phyloP scores from a whole-genome alignment of 2,329 filamentous ascomycete genomes.

The Tothia fuscella region DNA sequence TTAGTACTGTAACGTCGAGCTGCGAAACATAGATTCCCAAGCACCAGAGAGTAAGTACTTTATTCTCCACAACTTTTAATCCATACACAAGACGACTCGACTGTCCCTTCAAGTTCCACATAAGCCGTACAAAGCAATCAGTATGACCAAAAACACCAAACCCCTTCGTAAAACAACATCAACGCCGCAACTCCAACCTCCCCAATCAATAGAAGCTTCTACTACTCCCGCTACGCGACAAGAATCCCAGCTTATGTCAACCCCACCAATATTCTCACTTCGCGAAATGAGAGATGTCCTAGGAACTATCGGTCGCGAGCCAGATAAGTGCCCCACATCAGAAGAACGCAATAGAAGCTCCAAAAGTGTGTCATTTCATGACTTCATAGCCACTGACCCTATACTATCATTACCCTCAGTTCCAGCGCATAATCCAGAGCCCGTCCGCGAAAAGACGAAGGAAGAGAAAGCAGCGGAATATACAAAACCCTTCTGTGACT shows the following conservation, averaged over 20 bases:
- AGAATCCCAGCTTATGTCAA: neutral
- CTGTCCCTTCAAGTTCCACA: no score
- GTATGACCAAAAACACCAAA: constrained; percentile 9
- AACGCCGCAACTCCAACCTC: constrained; percentile 5
- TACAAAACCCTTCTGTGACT: constrained; percentile 74
- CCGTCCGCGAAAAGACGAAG: neutral
- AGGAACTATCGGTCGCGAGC: constrained; percentile 2
- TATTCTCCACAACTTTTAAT: no score
- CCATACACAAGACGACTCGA: no score
- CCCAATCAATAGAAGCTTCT: no score
- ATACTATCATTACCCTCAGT: constrained; percentile 7
- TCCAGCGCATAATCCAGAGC: constrained; percentile 5
- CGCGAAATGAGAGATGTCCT: constrained; percentile 3
- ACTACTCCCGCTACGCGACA: neutral
- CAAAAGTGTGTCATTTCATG: constrained; percentile 6
- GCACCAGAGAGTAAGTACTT: no score
- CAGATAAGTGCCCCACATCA: neutral
- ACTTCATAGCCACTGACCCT: neutral
- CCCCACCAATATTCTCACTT: no score
- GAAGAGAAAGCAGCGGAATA: constrained; percentile 32
- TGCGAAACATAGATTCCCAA: no score
- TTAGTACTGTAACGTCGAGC: no score
- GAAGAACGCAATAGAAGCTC: neutral
- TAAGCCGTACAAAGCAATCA: no score
- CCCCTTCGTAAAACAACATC: constrained; percentile 8